These are phyloP conservation scores for Naganishia friedmannii DNA, from an alignment of 768 basidiomycete species.

Conservation along the genomic window DNA sequence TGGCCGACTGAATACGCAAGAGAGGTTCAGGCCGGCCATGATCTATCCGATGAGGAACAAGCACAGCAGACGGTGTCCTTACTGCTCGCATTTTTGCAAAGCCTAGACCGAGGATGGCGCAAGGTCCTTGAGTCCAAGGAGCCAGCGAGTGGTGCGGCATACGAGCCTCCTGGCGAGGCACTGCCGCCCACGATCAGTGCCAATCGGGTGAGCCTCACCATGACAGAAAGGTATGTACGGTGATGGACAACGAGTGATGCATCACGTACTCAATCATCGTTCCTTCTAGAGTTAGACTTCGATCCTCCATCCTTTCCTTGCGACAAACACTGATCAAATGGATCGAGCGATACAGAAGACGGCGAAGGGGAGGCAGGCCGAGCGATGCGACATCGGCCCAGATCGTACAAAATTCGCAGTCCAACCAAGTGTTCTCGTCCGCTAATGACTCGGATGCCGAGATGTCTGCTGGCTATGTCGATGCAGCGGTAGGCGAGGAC, in stretches of 20 bases:
- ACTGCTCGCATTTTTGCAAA: constrained; percentile 1
- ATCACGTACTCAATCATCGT: background rate
- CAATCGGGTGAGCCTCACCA: background rate
- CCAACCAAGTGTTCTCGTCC: background rate
- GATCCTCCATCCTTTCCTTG: background rate
- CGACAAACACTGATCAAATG: constrained; percentile 2
- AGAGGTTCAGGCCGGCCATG: background rate
- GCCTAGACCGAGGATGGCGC: constrained; percentile 1
- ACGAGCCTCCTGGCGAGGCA: too few relatives aligned
- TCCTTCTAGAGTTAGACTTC: constrained; percentile 1
- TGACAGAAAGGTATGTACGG: constrained; percentile 1
- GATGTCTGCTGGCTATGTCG: background rate
- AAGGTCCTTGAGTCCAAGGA: background rate
- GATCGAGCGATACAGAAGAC: constrained; percentile 9
- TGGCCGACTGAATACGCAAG: constrained; percentile 10
- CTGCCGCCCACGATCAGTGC: background rate
- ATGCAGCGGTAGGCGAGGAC: background rate
- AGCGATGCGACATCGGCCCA: background rate
- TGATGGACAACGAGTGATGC: too few relatives aligned
- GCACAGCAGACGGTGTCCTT: background rate
- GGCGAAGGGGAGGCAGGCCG: background rate
- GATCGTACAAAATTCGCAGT: background rate
- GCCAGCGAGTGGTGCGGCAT: background rate
- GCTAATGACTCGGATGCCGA: background rate
- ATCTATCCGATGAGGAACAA: background rate